Conservation (phyloP, 352 stramenopile species). For the Pythium angustatum region DNA sequence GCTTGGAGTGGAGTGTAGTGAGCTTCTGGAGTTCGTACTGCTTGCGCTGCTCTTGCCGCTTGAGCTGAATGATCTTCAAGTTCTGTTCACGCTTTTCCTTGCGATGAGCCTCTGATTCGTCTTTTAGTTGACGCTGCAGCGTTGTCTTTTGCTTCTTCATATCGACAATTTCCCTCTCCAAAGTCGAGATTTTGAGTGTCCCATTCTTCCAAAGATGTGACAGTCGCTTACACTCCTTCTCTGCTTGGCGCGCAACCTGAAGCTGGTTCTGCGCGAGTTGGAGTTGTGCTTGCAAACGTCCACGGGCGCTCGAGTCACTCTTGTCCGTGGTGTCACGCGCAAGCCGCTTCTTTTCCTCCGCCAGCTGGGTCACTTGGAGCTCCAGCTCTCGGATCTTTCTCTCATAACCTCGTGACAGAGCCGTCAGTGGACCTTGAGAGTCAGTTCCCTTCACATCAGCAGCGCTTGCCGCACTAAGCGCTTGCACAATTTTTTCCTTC, state of each 20-base stretch:
- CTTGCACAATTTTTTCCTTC: slow-evolving; percentile 51
- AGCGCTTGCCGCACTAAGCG: slow-evolving; percentile 15
- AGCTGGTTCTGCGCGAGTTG: slow-evolving; percentile 35
- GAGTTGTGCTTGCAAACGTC: slow-evolving; percentile 27
- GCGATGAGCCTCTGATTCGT: slow-evolving; percentile 41
- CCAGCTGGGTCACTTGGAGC: slow-evolving; percentile 28
- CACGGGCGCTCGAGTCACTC: slow-evolving; percentile 7
- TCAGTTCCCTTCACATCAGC: slow-evolving; percentile 1
- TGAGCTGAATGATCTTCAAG: slow-evolving; percentile 52
- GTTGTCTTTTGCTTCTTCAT: slow-evolving; percentile 51
- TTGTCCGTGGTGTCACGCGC: slow-evolving; percentile 23
- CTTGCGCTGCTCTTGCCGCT: slow-evolving; percentile 59
- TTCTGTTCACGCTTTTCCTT: slow-evolving; percentile 48
- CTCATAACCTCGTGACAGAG: slow-evolving; percentile 41
- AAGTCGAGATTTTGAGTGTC: slow-evolving; percentile 46
- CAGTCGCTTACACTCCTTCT: slow-evolving; percentile 43
- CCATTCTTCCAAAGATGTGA: slow-evolving; percentile 37
- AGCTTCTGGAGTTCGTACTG: slow-evolving; percentile 60
- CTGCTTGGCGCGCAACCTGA: slow-evolving; percentile 36
- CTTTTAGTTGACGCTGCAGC: slow-evolving; percentile 42
- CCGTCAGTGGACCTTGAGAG: slow-evolving; percentile 32
- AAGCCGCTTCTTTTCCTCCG: slow-evolving; percentile 36
- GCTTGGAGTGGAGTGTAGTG: slow-evolving; percentile 39
- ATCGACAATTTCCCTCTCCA: slow-evolving; percentile 46
- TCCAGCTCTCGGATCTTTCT: slow-evolving; percentile 44